Base-by-base conservation (phyloP, 140 eudicot species). In the Flaveria floridana region DNA sequence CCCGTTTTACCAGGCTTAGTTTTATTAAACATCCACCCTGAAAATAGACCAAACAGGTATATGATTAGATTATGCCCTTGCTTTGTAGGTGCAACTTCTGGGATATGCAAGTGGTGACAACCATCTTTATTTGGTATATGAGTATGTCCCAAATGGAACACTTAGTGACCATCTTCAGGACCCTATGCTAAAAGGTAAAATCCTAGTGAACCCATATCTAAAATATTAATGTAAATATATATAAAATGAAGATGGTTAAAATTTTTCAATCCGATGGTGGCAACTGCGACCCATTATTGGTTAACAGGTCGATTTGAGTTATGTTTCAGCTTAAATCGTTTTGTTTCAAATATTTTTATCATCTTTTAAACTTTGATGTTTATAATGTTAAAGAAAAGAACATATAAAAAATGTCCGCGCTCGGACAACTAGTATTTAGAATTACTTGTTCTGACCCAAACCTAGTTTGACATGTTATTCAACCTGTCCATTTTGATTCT, bases 31-130 rank as follows among this genome's bases (percentile, higher is more conserved):
- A 30, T 65, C 39, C 39, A 39, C 71, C 16, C 23, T 63, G 21
- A 9, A 44, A 42, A 30, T 1, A 28, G 41, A 66, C 13, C 4
- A 55, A 46, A 34, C 9, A 51, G 41, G 3, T 23, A 37, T 18
- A 28, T 79, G 42, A 44, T 34, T 20, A 19, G 41, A 48, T 16
- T 48, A 2, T 34, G 41, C 12, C 51, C 28, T 76, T 65, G 46
- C 26, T 14, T 12, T 79, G 4, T 72, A 88, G 91, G 95, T 88
- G 72, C 89, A 86, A 84, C 85, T 88, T 37, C 28, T 88, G 72
- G 95, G 95, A 20, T 88, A 86, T 59, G 91, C 95, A 68, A 86
- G 85, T 62, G 91, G 89, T 53, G 86, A 86, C 59, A 81, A 80
- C 80, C 84, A 88, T 78, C 87, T 88, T 70, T 88, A 81, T 82